These are phyloP conservation scores for Pinus tabuliformis DNA, from an alignment of 75 land plant species.

Conservation along the genomic window DNA sequence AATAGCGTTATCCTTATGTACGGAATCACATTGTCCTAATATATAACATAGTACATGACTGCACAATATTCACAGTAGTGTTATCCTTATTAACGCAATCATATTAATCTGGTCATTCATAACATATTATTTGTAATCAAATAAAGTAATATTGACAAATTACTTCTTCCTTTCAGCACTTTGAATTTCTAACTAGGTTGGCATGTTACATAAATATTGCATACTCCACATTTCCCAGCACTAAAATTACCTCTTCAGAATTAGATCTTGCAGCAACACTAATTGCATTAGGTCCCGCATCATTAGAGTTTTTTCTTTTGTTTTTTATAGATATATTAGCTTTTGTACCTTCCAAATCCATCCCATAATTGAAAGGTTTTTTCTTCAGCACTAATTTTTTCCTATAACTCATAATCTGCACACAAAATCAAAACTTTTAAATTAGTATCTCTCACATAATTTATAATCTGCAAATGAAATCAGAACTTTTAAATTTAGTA, in stretches of 20 bases:
- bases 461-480: background rate
- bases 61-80: no score
- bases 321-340: background rate
- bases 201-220: background rate
- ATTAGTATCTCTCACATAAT: background rate
- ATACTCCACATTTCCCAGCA: background rate
- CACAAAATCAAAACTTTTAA: background rate
- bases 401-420: background rate
- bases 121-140: no score
- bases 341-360: background rate
- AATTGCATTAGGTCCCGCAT: background rate
- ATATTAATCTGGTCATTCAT: no score
- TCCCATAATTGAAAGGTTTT: background rate
- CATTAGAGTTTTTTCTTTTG: background rate
- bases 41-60: no score
- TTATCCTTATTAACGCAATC: no score
- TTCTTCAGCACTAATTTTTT: background rate
- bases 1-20: no score
- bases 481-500: background rate
- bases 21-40: no score
- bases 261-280: background rate
- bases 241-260: constrained; percentile 4
- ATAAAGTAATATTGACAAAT: no score
- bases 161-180: no score
- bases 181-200: no score